Base-by-base conservation (phyloP, 306 rosid species). In the Trifolium fragiferum region DNA sequence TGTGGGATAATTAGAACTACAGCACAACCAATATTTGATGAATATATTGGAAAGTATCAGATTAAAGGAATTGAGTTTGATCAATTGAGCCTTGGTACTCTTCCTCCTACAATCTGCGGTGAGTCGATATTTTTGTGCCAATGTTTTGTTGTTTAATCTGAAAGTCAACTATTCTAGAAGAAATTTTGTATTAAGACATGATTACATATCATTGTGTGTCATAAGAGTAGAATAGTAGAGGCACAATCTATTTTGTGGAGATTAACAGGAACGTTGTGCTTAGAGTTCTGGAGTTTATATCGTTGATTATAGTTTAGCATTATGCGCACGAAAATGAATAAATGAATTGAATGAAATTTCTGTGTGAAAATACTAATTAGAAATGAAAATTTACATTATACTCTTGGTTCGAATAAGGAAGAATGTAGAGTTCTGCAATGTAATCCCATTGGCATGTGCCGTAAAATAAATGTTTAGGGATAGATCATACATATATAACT, bases 31-130 rank as follows among this genome's bases (percentile, higher is more conserved):
- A 82, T 90, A 33, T 89, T 90, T 66, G 80, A 72, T 54, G 90
- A 93, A 23, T 91, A 88, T 78, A 84, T 87, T 64, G 97, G 96
- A 70, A 88, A 82, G 86, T 84, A 78, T 75, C 86, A 81, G 77
- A 88, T 91, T 75, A 84, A 87, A 72, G 86, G 78, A 8, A 88
- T 93, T 70, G 87, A 90, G 68, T 84, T 93, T 81, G 92, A 86
- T 23, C 73, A 70, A 20, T 82, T 93, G 14, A 88, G 85, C 83
- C 94, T 93, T 57, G 98, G 98, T 60, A 89, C 87, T 60, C 89
- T 89, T 82, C 95, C 97, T 41, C 98, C 93, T 12, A 80, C 84
- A 18, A 6, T 93, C 14, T 84, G 84, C 70, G 97, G 98, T 93
- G 72, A 85, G 91, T 68, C 46, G 41, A 41, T 25, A 6, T 5